phyloP scores from a whole-genome alignment of 1,139 yeast species.

The Saccharomycopsis hybrid region DNA sequence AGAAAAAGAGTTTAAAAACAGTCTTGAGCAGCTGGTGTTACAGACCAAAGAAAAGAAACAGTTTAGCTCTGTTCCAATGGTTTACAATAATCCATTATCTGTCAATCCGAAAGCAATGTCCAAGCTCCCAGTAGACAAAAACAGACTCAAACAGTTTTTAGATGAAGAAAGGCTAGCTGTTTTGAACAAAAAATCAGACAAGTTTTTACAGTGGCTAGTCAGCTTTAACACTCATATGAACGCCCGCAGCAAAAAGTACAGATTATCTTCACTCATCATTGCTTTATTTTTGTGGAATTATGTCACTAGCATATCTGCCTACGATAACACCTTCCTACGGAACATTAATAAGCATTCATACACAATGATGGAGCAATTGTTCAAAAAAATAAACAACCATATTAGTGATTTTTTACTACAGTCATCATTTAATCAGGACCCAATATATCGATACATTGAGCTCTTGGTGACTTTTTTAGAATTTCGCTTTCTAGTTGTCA shows the following conservation, averaged over 20 bases:
- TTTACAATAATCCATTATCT: not conserved
- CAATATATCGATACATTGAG: not conserved
- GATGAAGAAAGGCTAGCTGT: not conserved
- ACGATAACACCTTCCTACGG: constrained; percentile 5
- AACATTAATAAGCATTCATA: not conserved
- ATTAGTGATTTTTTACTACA: not conserved
- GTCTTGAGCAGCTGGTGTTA: no score
- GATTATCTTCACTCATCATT: not conserved
- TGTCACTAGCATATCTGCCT: constrained; percentile 1
- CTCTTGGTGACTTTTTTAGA: constrained; percentile 1
- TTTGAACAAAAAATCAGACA: not conserved
- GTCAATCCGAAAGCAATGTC: not conserved
- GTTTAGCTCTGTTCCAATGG: no score
- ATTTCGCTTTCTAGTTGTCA: not conserved
- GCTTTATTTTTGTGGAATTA: not conserved
- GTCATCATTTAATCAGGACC: not conserved
- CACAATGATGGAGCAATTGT: not conserved
- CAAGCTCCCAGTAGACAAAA: no score
- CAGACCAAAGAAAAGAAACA: not conserved
- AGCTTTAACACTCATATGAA: not conserved
- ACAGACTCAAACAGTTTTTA: not conserved
- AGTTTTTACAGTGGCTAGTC: constrained; percentile 7
- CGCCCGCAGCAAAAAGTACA: not conserved
- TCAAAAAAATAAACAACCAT: not conserved
- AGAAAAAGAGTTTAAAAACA: not conserved